phyloP scores from a whole-genome alignment of 208 protist genomes.

The Naegleria gruberi region DNA sequence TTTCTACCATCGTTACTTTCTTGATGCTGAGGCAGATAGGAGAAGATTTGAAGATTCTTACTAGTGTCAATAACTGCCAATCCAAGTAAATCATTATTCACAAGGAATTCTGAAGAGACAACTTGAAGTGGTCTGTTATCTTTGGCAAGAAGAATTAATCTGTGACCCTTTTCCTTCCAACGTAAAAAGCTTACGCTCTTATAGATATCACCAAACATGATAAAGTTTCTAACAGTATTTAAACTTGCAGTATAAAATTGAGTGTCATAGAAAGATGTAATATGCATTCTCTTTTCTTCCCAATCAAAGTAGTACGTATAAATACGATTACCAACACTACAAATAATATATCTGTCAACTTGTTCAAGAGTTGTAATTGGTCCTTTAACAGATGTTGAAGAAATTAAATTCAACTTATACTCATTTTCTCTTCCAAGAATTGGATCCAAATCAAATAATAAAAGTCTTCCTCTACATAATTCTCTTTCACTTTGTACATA shows the following conservation, averaged over 20 bases:
- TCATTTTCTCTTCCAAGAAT: background rate
- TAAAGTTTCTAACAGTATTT: slow-evolving; percentile 7
- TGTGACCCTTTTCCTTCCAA: slow-evolving; percentile 15
- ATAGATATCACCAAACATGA: slow-evolving; percentile 28
- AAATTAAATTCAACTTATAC: slow-evolving; percentile 12
- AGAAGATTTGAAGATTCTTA: slow-evolving; percentile 22
- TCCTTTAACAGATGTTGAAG: slow-evolving; percentile 19
- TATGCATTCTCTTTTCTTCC: slow-evolving; percentile 13
- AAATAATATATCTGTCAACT: slow-evolving; percentile 21
- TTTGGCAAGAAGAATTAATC: slow-evolving; percentile 17
- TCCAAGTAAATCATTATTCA: background rate
- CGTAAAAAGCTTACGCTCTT: slow-evolving; percentile 15
- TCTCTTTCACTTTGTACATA: slow-evolving; percentile 25
- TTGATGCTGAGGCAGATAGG: background rate
- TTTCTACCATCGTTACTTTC: background rate
- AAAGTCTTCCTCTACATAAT: slow-evolving; percentile 28
- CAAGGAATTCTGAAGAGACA: slow-evolving; percentile 9
- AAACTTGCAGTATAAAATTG: slow-evolving; percentile 24
- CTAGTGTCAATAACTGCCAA: background rate
- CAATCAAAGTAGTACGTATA: slow-evolving; percentile 29
- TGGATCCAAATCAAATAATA: slow-evolving; percentile 28
- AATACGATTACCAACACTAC: slow-evolving; percentile 16
- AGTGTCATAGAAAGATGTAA: slow-evolving; percentile 22
- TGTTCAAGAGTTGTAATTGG: slow-evolving; percentile 6
- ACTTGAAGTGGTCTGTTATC: slow-evolving; percentile 9